Evolutionary conservation across 176 grass and related monocot species (phyloP).

Genomic region (Aegilops longissima): DNA sequence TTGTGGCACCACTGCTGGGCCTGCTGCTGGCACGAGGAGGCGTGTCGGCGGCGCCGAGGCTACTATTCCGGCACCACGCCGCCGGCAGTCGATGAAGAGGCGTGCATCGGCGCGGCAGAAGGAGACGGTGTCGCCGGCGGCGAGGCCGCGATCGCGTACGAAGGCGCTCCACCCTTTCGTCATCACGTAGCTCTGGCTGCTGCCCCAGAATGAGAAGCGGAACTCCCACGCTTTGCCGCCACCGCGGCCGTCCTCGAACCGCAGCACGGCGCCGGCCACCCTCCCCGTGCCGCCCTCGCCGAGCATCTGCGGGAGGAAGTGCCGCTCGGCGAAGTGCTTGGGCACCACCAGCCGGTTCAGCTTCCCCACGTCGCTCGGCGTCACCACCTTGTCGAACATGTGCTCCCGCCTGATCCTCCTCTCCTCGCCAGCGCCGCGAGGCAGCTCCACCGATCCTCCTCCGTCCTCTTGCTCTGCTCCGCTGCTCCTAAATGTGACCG

Average conservation of each 20-base stretch:
- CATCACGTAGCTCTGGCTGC: constrained; percentile 99
- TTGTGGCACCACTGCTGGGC: too few species aligned
- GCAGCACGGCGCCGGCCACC: constrained; percentile 35
- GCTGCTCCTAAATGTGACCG: neutral
- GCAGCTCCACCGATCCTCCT: neutral
- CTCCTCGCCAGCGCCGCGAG: neutral
- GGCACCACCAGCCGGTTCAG: constrained; percentile 86
- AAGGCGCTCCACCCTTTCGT: constrained; percentile 99
- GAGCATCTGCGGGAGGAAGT: constrained; percentile 37
- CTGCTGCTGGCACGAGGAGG: neutral
- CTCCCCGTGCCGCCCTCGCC: constrained; percentile 15
- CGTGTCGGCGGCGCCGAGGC: neutral
- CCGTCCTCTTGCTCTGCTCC: neutral
- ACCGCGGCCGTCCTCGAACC: constrained; percentile 44
- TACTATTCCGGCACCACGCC: neutral
- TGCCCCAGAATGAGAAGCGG: constrained; percentile 99
- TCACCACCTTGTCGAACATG: constrained; percentile 99
- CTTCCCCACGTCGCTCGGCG: constrained; percentile 97
- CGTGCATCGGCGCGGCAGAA: constrained; percentile 40
- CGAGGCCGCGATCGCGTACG: constrained; percentile 30
- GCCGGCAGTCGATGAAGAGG: constrained; percentile 49
- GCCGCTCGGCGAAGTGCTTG: constrained; percentile 55
- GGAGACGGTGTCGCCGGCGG: constrained; percentile 5
- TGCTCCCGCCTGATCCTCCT: constrained; percentile 44
- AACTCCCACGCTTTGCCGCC: constrained; percentile 32